Conservation (phyloP, 257 asterid species). For the Primulina huaijiensis region DNA sequence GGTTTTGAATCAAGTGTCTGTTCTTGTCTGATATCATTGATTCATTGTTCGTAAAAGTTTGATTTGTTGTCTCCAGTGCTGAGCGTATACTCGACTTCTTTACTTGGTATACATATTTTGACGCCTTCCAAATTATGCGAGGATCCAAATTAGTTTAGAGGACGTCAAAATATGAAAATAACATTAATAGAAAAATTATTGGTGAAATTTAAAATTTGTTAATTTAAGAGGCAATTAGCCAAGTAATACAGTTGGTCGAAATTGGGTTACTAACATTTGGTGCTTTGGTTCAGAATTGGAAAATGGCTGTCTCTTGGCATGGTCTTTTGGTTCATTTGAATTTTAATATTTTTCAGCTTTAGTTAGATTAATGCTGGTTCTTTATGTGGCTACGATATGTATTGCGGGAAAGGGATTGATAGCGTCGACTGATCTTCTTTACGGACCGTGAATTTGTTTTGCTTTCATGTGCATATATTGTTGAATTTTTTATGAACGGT, state of each 20-base stretch:
- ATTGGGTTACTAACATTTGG: background rate
- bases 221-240: background rate
- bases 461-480: background rate
- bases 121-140: too few relatives aligned
- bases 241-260: background rate
- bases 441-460: background rate
- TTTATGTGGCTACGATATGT: too few relatives aligned
- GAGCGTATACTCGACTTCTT: too few relatives aligned
- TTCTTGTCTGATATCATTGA: too few relatives aligned
- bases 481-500: too few relatives aligned
- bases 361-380: background rate
- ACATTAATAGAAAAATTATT: background rate
- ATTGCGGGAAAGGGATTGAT: background rate
- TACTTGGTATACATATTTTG: too few relatives aligned
- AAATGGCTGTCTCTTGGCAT: background rate
- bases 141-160: too few relatives aligned
- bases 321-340: background rate
- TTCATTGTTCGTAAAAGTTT: too few relatives aligned
- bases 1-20: slow-evolving; percentile 14
- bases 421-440: background rate
- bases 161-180: background rate
- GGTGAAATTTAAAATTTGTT: background rate
- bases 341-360: too few relatives aligned
- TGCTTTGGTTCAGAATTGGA: background rate
- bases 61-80: too few relatives aligned